phyloP scores from a whole-genome alignment of 805 yeast species.

The Yarrowia hollandica region DNA sequence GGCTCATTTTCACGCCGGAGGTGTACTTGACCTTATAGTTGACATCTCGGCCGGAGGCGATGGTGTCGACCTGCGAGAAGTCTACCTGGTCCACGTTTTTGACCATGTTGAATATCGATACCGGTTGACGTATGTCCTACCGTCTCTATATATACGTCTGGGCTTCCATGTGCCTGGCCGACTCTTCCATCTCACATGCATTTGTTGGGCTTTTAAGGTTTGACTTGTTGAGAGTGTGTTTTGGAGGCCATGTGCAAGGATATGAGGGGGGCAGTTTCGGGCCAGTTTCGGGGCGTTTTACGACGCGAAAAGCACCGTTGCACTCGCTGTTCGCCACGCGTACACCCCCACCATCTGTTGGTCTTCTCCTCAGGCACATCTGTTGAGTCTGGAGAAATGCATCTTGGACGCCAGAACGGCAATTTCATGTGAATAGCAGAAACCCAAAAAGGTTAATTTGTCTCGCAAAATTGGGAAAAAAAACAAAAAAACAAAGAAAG shows the following conservation, averaged over 20 bases:
- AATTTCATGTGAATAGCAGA: background rate
- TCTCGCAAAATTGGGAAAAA: background rate
- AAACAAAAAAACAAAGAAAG: background rate
- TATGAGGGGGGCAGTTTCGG: too few relatives aligned
- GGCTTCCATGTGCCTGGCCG: background rate
- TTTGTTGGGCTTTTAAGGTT: slow-evolving; percentile 28
- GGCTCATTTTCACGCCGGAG: slow-evolving; percentile 32
- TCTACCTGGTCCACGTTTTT: slow-evolving; percentile 36
- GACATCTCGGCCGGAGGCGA: slow-evolving; percentile 41
- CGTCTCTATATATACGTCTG: background rate
- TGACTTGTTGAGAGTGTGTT: slow-evolving; percentile 20
- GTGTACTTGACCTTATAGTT: slow-evolving; percentile 39
- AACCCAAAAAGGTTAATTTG: background rate
- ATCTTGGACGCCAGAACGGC: slow-evolving; percentile 11
- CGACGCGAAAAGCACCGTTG: too few relatives aligned
- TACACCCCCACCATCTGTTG: too few relatives aligned
- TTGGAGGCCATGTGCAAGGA: too few relatives aligned
- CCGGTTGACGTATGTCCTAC: too few relatives aligned
- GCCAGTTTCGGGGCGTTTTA: background rate
- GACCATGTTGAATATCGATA: slow-evolving; percentile 28
- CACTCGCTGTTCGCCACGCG: too few relatives aligned
- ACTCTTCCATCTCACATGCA: slow-evolving; percentile 27
- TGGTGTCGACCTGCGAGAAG: slow-evolving; percentile 41
- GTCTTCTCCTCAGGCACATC: too few relatives aligned
- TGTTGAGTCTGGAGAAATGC: background rate